Evolutionary conservation across 2,329 filamentous ascomycete species (phyloP).

Genomic region (Gnomoniopsis sp.): DNA sequence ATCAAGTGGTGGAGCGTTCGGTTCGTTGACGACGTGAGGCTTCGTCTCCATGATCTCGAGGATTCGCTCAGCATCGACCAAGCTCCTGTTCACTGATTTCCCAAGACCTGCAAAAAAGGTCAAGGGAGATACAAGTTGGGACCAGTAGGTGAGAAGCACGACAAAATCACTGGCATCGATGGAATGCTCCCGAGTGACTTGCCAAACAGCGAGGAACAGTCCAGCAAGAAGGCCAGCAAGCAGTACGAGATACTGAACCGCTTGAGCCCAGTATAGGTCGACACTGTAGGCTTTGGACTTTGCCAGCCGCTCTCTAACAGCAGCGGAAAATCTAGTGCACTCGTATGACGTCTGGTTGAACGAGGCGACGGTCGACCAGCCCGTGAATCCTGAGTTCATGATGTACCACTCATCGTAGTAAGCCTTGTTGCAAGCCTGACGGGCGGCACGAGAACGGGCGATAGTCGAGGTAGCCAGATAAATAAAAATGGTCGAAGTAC

Average conservation of each 20-base stretch:
- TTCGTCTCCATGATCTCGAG: constrained; percentile 57
- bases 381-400: constrained; percentile 52
- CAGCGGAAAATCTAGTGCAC: constrained; percentile 49
- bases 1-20: constrained; percentile 45
- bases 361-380: constrained; percentile 57
- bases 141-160: constrained; percentile 71
- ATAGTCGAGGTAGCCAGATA: constrained; percentile 52
- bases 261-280: constrained; percentile 49
- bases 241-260: constrained; percentile 60
- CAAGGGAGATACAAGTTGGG: constrained; percentile 66
- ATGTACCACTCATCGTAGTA: constrained; percentile 55
- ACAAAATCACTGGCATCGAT: constrained; percentile 64
- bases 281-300: constrained; percentile 37
- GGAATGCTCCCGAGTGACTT: constrained; percentile 51
- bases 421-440: constrained; percentile 48
- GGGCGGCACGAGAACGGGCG: constrained; percentile 43
- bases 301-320: constrained; percentile 39
- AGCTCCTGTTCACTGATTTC: constrained; percentile 52
- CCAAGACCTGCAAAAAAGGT: constrained; percentile 64
- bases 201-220: constrained; percentile 58
- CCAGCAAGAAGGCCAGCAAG: constrained; percentile 66
- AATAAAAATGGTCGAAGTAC: constrained; percentile 54
- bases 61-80: constrained; percentile 56
- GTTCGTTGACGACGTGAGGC: constrained; percentile 51
- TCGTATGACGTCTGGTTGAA: constrained; percentile 60